phyloP scores from a whole-genome alignment of 371 early-diverging fungal species.

The Entomophthora muscae region DNA sequence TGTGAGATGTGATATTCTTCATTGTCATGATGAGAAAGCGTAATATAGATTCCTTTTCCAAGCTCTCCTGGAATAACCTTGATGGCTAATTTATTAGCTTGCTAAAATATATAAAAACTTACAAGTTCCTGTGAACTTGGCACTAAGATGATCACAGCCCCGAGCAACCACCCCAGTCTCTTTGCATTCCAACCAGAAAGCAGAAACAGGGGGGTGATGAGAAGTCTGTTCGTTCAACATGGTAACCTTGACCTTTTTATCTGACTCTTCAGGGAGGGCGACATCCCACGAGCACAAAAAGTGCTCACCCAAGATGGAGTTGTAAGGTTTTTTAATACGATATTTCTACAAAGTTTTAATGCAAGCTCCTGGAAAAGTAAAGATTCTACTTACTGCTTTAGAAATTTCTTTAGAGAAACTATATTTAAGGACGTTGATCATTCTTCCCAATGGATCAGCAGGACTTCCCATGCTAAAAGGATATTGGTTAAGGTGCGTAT shows the following conservation, averaged over 20 bases:
- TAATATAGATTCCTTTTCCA: constrained; percentile 32
- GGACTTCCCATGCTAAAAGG: constrained; percentile 9
- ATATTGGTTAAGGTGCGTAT: neutral
- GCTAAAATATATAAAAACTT: constrained; percentile 8
- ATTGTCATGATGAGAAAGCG: constrained; percentile 19
- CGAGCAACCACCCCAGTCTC: constrained; percentile 25
- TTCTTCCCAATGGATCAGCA: constrained; percentile 36
- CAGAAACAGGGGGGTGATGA: constrained; percentile 25
- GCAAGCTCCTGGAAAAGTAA: neutral
- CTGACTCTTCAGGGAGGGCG: constrained; percentile 6
- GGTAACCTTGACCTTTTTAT: constrained; percentile 16
- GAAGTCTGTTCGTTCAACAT: constrained; percentile 29
- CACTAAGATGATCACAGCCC: constrained; percentile 34
- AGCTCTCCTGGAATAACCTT: constrained; percentile 26
- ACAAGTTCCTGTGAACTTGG: constrained; percentile 31
- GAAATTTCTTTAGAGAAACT: constrained; percentile 37
- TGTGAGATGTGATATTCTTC: constrained; percentile 28
- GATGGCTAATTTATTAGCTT: constrained; percentile 14
- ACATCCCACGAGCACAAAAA: constrained; percentile 36
- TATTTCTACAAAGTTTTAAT: constrained; percentile 10
- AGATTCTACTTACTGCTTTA: neutral
- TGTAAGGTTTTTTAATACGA: constrained; percentile 32
- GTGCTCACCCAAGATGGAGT: constrained; percentile 36
- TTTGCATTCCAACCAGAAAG: constrained; percentile 23
- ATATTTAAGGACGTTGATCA: constrained; percentile 41